These are phyloP conservation scores for Stereocaulon alpinum DNA, from an alignment of 495 filamentous ascomycete species.

Conservation along the genomic window DNA sequence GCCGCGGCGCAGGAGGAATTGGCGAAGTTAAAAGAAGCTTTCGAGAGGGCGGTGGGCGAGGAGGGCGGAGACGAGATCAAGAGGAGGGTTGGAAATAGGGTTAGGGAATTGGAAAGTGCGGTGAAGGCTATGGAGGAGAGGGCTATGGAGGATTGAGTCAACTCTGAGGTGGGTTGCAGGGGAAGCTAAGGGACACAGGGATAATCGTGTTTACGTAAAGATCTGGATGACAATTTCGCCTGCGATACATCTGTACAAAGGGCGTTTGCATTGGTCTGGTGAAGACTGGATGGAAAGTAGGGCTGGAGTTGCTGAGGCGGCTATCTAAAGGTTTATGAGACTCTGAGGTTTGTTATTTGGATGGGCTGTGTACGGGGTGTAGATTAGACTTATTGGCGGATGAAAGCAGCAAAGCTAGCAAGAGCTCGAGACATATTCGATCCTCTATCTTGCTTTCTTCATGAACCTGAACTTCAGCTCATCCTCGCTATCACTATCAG, in stretches of 20 bases:
- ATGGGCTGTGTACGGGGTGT: neutral
- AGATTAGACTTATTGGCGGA: neutral
- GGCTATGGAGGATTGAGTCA: slow-evolving; percentile 26
- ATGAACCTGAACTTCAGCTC: slow-evolving; percentile 41
- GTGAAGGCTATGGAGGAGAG: slow-evolving; percentile 39
- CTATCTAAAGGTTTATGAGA: too few relatives aligned
- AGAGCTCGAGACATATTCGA: neutral
- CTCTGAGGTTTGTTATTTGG: too few relatives aligned
- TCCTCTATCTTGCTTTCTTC: slow-evolving; percentile 20
- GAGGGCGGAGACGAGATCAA: slow-evolving; percentile 39
- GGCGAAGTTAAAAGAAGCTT: slow-evolving; percentile 38
- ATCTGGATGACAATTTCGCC: neutral
- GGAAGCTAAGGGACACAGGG: too few relatives aligned
- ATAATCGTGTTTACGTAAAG: too few relatives aligned
- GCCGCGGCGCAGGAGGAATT: slow-evolving; percentile 43
- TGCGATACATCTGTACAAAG: too few relatives aligned
- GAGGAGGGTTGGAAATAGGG: slow-evolving; percentile 37
- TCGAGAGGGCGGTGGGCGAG: slow-evolving; percentile 30
- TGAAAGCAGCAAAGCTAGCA: neutral
- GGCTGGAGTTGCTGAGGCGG: too few relatives aligned
- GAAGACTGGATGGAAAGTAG: too few relatives aligned
- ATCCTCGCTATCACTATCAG: slow-evolving; percentile 41
- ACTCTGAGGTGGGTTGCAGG: too few relatives aligned
- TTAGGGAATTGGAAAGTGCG: slow-evolving; percentile 45
- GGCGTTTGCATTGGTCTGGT: too few relatives aligned